Conservation (phyloP, 2,329 filamentous ascomycete species). For the Talaromyces sp. region DNA sequence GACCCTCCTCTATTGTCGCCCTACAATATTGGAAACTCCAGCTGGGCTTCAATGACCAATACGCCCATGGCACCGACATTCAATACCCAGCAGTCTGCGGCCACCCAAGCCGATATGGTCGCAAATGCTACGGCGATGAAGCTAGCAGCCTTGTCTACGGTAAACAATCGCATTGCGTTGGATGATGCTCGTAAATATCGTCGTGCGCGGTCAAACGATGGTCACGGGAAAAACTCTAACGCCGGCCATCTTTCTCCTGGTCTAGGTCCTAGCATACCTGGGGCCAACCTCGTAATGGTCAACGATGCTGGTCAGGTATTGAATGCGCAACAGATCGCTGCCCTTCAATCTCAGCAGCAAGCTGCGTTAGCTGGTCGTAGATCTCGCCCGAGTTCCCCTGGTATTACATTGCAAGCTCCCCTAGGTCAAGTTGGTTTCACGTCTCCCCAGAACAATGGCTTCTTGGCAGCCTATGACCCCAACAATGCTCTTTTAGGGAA, state of each 20-base stretch:
- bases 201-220: conserved; percentile 82
- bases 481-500: conserved; percentile 66
- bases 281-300: conserved; percentile 83
- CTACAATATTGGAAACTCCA: conserved; percentile 69
- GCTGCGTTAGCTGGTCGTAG: conserved; percentile 59
- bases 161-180: conserved; percentile 95
- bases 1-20: conserved; percentile 85
- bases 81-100: conserved; percentile 51
- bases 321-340: conserved; percentile 76
- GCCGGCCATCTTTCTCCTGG: conserved; percentile 61
- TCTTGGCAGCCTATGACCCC: conserved; percentile 77
- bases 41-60: conserved; percentile 98
- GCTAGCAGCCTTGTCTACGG: conserved; percentile 88
- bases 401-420: conserved; percentile 68
- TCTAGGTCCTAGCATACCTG: conserved; percentile 59
- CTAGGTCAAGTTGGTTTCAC: conserved; percentile 67
- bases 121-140: conserved; percentile 99
- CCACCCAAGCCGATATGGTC: conserved; percentile 89
- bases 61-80: conserved; percentile 93
- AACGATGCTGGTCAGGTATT: conserved; percentile 88
- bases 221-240: conserved; percentile 42
- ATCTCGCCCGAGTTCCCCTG: conserved; percentile 85
- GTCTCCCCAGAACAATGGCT: conserved; percentile 91
- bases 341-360: conserved; percentile 65
- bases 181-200: conserved; percentile 97